Evolutionary conservation across 2,329 filamentous ascomycete genomes (phyloP), one percentile per base, ranked within the genome.

Genomic region (Simplicillium sp.): DNA sequence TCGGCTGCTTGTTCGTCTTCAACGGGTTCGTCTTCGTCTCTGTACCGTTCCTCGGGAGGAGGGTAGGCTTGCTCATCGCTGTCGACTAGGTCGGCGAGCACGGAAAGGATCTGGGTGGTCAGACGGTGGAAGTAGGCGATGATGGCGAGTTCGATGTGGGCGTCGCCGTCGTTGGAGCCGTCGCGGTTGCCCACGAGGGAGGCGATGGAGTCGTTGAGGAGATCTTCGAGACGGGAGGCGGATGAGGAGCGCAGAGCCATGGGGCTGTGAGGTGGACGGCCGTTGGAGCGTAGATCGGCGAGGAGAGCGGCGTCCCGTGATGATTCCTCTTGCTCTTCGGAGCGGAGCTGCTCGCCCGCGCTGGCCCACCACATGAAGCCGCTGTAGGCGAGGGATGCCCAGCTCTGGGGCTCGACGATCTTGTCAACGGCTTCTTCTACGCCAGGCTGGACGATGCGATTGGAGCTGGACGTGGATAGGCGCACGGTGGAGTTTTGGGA

Each of bases 301-400:
- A 82, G 66, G 3, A 82, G 67, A 3, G 68, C 59, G 7, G 68
- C 65, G 51, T 82, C 79, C 36, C 66, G 68, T 36, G 65, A 68
- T 37, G 62, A 57, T 50, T 79, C 75, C 48, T 82, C 77, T 15
- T 74, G 69, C 46, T 80, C 73, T 39, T 77, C 74, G 38, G 75
- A 68, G 14, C 73, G 69, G 7, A 74, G 66, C 58, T 82, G 76
- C 60, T 92, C 86, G 43, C 85, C 86, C 0, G 86, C 84, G 13
- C 82, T 87, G 2, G 86, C 85, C 86, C 87, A 92, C 86, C 86
- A 92, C 75, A 90, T 87, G 65, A 90, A 89, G 17, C 83, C 81
- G 41, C 76, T 78, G 61, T 90, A 92, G 5, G 86, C 86, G 18
- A 90, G 73, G 1, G 82, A 79, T 1, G 82, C 71, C 86, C 80